phyloP scores from a whole-genome alignment of 495 filamentous ascomycete species.

The Amorphotheca resinae region DNA sequence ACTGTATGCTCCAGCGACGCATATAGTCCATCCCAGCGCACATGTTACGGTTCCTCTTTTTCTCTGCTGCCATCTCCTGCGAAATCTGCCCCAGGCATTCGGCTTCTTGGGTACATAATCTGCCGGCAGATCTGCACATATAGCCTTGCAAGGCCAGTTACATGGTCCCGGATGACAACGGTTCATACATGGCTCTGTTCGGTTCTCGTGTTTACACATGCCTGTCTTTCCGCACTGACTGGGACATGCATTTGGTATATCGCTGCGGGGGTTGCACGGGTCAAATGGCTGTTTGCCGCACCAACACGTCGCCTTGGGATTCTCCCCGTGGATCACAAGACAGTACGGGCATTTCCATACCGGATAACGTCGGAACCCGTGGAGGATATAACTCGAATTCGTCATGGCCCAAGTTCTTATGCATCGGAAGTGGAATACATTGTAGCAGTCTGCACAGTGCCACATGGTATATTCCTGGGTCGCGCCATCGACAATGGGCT shows the following conservation, averaged over 20 bases:
- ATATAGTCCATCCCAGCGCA: too few species aligned
- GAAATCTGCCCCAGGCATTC: too few species aligned
- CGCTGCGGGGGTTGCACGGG: background rate
- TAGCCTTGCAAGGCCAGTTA: background rate
- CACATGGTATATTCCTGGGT: constrained; percentile 6
- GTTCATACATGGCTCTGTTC: background rate
- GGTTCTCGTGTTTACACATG: background rate
- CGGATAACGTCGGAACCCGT: too few species aligned
- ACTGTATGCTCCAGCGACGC: background rate
- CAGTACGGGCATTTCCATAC: constrained; percentile 10
- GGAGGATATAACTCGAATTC: too few species aligned
- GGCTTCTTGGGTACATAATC: too few species aligned
- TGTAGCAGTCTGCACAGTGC: constrained; percentile 5
- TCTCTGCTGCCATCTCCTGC: too few species aligned
- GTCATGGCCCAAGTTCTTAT: constrained; percentile 1
- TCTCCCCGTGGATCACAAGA: background rate
- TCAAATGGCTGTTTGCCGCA: constrained; percentile 3
- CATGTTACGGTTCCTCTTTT: too few species aligned
- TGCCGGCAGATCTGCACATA: background rate
- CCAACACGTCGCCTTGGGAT: constrained; percentile 1
- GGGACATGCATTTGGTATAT: constrained; percentile 2
- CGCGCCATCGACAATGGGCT: background rate
- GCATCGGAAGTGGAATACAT: constrained; percentile 7
- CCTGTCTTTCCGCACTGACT: background rate
- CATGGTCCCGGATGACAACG: constrained; percentile 9